phyloP scores from a whole-genome alignment of 768 basidiomycete genomes.

The Multifurca ochricompacta region DNA sequence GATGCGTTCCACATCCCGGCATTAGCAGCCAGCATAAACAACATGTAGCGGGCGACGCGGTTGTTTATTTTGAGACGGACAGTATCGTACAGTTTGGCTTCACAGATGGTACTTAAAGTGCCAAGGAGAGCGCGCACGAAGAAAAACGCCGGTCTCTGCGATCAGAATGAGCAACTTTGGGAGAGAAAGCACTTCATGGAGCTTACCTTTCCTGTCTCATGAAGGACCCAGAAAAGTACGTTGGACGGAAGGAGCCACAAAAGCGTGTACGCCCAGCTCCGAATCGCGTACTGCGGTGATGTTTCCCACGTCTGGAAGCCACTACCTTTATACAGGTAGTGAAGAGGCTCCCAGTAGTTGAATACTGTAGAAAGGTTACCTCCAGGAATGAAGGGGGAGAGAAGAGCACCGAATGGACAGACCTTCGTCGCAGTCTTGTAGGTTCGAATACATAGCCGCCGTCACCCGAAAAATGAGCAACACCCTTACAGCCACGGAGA shows the following conservation, averaged over 20 bases:
- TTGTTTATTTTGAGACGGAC: conserved; percentile 80
- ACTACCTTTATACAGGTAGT: conserved; percentile 76
- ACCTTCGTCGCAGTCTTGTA: conserved; percentile 98
- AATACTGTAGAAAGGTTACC: conserved; percentile 51
- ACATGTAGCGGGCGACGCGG: conserved; percentile 85
- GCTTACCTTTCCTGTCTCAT: conserved; percentile 67
- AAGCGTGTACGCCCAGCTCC: conserved; percentile 91
- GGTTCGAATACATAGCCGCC: conserved; percentile 91
- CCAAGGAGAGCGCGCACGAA: conserved; percentile 76
- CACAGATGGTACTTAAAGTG: conserved; percentile 62
- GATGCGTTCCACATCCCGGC: conserved; percentile 96
- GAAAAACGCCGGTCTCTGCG: conserved; percentile 83
- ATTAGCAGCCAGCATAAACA: conserved; percentile 78
- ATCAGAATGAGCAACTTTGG: conserved; percentile 13
- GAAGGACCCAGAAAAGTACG: conserved; percentile 39
- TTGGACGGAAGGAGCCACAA: conserved; percentile 67
- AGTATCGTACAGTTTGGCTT: conserved; percentile 75
- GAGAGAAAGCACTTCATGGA: neutral
- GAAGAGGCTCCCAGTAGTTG: conserved; percentile 99
- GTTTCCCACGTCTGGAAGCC: conserved; percentile 99
- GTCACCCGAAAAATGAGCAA: conserved; percentile 72
- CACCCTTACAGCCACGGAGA: conserved; percentile 77
- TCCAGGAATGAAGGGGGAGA: neutral
- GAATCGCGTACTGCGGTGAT: conserved; percentile 81
- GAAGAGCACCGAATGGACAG: neutral